A percentile compares a stretch with the other conserved stretches of the same genome.
Conservation (phyloP, 352 stramenopile species). For the Globisporangium viniferum region DNA sequence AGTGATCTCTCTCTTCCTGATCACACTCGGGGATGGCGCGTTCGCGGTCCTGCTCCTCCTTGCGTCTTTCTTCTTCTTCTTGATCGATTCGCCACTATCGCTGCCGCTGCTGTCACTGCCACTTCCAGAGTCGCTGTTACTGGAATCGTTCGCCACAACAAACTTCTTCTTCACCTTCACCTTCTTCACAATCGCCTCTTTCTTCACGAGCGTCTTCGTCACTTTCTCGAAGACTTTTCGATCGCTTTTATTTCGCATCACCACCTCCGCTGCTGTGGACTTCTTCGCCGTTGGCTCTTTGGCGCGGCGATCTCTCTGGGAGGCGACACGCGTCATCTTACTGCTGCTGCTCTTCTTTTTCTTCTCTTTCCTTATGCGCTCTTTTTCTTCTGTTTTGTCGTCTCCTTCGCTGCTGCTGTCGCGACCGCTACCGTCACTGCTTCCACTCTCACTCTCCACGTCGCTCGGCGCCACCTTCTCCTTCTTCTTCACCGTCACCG, state of each 20-base stretch:
- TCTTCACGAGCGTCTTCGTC: not conserved
- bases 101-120: not conserved
- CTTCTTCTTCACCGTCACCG: not conserved
- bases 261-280: not conserved
- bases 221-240: not conserved
- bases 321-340: not conserved
- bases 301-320: not conserved
- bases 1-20: slow-evolving; percentile 6
- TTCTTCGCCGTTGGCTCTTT: not conserved
- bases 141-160: not conserved
- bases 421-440: not conserved
- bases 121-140: not conserved
- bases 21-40: not conserved
- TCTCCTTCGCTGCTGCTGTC: not conserved
- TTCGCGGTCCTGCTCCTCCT: not conserved
- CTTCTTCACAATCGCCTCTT: not conserved
- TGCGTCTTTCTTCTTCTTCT: not conserved
- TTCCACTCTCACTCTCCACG: slow-evolving; percentile 8
- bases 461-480: not conserved
- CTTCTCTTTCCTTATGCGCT: not conserved
- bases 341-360: slow-evolving; percentile 1
- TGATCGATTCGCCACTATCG: not conserved
- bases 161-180: not conserved
- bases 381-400: not conserved
- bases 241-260: not conserved